phyloP scores from a whole-genome alignment of 2,329 filamentous ascomycete genomes.

The Bipolaris cookei region DNA sequence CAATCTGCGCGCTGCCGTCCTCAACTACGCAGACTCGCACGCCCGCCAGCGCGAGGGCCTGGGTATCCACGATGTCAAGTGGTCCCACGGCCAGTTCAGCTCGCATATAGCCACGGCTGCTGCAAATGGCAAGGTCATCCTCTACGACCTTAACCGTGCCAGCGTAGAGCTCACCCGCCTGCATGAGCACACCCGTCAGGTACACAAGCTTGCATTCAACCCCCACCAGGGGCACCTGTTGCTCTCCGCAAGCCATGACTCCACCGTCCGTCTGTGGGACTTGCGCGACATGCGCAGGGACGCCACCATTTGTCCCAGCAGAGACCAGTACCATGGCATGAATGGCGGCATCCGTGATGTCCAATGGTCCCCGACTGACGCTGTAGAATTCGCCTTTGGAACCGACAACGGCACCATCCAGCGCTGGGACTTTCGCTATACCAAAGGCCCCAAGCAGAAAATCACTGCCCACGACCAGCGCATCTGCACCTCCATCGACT shows the following conservation, averaged over 20 bases:
- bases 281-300: slow-evolving; percentile 61
- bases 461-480: slow-evolving; percentile 66
- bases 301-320: slow-evolving; percentile 61
- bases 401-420: slow-evolving; percentile 69
- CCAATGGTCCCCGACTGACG: slow-evolving; percentile 69
- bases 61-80: slow-evolving; percentile 70
- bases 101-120: slow-evolving; percentile 68
- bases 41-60: slow-evolving; percentile 63
- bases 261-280: slow-evolving; percentile 69
- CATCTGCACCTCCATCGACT: slow-evolving; percentile 67
- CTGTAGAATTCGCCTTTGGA: slow-evolving; percentile 67
- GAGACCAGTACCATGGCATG: slow-evolving; percentile 61
- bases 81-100: slow-evolving; percentile 67
- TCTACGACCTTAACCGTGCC: slow-evolving; percentile 68
- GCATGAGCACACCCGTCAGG: slow-evolving; percentile 69
- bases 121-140: slow-evolving; percentile 68
- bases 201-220: slow-evolving; percentile 70
- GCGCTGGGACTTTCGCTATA: slow-evolving; percentile 67
- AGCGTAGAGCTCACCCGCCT: slow-evolving; percentile 67
- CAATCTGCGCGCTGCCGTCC: slow-evolving; percentile 67
- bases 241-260: slow-evolving; percentile 69
- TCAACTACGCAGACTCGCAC: slow-evolving; percentile 60
- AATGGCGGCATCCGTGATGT: slow-evolving; percentile 68
- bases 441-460: slow-evolving; percentile 63
- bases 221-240: slow-evolving; percentile 65